A percentile compares a stretch with the other conserved stretches of the same genome.
These are phyloP conservation scores for Fusarium robinianum DNA, from an alignment of 2,329 filamentous ascomycete species.

Conservation along the genomic window DNA sequence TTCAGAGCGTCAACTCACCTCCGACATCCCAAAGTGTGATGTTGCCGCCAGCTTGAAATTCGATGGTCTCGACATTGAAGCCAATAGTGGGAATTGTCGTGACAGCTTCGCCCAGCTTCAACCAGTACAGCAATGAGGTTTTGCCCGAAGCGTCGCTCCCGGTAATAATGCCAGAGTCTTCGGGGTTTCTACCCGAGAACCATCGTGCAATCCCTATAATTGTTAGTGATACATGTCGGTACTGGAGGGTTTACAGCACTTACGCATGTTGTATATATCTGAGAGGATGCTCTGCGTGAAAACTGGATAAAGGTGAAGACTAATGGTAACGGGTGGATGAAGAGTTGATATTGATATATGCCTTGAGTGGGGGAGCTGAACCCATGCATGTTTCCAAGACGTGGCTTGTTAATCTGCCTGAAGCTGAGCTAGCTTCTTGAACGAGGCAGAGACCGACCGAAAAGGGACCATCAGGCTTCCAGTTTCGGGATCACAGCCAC, in stretches of 20 bases:
- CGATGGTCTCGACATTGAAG: slow-evolving; percentile 88
- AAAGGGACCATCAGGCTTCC: too few relatives aligned
- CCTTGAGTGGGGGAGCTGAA: slow-evolving; percentile 31
- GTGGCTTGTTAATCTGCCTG: too few relatives aligned
- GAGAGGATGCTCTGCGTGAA: too few relatives aligned
- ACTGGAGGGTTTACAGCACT: not conserved
- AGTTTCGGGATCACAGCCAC: too few relatives aligned
- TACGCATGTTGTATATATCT: slow-evolving; percentile 22
- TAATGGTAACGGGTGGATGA: not conserved
- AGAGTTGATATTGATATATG: slow-evolving; percentile 18
- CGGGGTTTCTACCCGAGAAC: slow-evolving; percentile 25
- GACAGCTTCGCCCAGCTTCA: slow-evolving; percentile 91
- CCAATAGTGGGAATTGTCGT: slow-evolving; percentile 94
- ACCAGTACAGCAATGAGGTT: slow-evolving; percentile 75
- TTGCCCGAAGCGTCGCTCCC: slow-evolving; percentile 59
- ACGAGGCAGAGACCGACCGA: too few relatives aligned
- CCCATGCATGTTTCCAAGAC: slow-evolving; percentile 12
- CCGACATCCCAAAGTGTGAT: slow-evolving; percentile 39
- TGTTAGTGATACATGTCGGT: not conserved
- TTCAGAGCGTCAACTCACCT: slow-evolving; percentile 22
- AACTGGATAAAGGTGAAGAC: not conserved
- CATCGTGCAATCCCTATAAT: slow-evolving; percentile 28
- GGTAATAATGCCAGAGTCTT: slow-evolving; percentile 27
- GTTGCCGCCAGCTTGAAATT: slow-evolving; percentile 22
- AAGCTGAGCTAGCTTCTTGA: too few relatives aligned